Percentiles rank a stretch among this genome's conserved stretches.
phyloP scores from a whole-genome alignment of 23 red algal species.

The Rhodosorus marinus region DNA sequence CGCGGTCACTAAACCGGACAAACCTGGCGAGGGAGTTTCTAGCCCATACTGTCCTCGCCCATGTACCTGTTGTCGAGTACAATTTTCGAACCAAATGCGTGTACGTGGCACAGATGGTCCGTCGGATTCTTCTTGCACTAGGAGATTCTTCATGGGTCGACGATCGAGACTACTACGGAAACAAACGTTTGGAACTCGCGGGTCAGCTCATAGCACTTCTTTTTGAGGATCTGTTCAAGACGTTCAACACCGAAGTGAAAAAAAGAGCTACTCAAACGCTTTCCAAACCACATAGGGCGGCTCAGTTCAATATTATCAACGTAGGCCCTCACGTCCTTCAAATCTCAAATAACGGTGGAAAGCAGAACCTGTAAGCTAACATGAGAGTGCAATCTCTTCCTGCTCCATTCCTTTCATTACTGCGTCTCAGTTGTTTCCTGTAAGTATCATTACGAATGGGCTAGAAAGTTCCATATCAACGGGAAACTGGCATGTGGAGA shows the following conservation, averaged over 20 bases:
- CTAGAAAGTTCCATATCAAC: slow-evolving; percentile 74
- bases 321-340: too few species aligned
- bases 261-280: slow-evolving; percentile 44
- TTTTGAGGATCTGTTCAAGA: slow-evolving; percentile 97
- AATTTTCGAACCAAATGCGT: slow-evolving; percentile 62
- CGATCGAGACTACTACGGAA: slow-evolving; percentile 97
- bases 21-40: slow-evolving; percentile 55
- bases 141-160: slow-evolving; percentile 57
- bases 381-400: slow-evolving; percentile 3
- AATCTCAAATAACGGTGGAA: too few species aligned
- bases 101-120: slow-evolving; percentile 68
- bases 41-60: slow-evolving; percentile 32
- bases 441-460: slow-evolving; percentile 62
- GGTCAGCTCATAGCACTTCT: slow-evolving; percentile 69
- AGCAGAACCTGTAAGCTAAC: too few species aligned
- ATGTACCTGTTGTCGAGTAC: slow-evolving; percentile 49
- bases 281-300: slow-evolving; percentile 8
- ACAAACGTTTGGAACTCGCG: slow-evolving; percentile 88
- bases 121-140: slow-evolving; percentile 46
- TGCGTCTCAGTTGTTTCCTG: slow-evolving; percentile 32
- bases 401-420: slow-evolving; percentile 27
- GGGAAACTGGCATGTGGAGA: slow-evolving; percentile 86
- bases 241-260: slow-evolving; percentile 68
- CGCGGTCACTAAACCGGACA: too few species aligned
- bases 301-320: slow-evolving; percentile 19